These are phyloP conservation scores for Scheffersomyces quercinus DNA, from an alignment of 1,139 yeast genomes.

Conservation along the genomic window DNA sequence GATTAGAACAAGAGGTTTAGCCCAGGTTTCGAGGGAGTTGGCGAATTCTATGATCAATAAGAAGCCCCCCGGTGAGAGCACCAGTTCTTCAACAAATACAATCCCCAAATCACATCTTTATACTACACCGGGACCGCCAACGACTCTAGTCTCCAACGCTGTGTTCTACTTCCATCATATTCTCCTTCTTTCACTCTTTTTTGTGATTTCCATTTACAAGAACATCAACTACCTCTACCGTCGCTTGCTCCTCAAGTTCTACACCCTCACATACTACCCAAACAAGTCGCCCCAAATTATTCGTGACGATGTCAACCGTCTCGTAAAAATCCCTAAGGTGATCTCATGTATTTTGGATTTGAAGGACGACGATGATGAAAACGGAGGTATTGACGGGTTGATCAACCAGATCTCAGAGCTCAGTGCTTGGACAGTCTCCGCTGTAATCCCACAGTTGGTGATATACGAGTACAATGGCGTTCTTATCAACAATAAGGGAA, in stretches of 20 bases:
- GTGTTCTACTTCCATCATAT: conserved; percentile 28
- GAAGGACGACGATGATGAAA: conserved; percentile 76
- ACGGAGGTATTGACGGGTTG: conserved; percentile 85
- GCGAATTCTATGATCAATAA: too few relatives aligned
- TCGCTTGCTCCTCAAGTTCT: conserved; percentile 54
- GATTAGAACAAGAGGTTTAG: not conserved
- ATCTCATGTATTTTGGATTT: conserved; percentile 72
- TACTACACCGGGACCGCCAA: too few relatives aligned
- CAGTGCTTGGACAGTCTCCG: conserved; percentile 83
- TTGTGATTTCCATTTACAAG: conserved; percentile 56
- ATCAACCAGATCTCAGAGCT: conserved; percentile 76
- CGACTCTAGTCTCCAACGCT: not conserved
- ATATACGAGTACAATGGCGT: conserved; percentile 82
- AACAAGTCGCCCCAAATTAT: conserved; percentile 84
- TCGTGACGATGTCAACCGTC: conserved; percentile 73
- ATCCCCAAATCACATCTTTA: too few relatives aligned
- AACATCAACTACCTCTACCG: conserved; percentile 55
- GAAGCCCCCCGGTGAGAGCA: too few relatives aligned
- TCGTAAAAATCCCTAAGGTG: conserved; percentile 75
- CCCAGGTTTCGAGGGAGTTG: not conserved
- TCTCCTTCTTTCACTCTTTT: conserved; percentile 53
- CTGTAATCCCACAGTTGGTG: conserved; percentile 72
- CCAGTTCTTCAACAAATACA: too few relatives aligned
- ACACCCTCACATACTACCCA: conserved; percentile 73
- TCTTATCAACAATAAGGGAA: conserved; percentile 38